Conservation (phyloP, 108 stramenopile species). For the Stephanodiscus minutulus region DNA sequence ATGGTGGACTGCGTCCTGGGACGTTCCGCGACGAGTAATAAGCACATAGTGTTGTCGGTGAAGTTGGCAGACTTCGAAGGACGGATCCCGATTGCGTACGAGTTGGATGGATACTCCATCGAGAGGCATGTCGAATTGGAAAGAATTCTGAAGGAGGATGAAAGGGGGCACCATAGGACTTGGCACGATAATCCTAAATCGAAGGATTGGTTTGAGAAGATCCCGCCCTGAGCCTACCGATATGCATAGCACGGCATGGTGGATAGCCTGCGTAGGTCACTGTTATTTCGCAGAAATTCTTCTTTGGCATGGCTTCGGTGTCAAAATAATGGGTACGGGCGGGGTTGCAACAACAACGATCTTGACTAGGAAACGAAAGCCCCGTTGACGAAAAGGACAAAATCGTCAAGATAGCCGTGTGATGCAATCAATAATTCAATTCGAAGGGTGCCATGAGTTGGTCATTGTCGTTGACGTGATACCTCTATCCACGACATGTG, state of each 20-base stretch:
- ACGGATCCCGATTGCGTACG: constrained; percentile 43
- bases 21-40: constrained; percentile 22
- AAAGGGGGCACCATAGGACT: constrained; percentile 25
- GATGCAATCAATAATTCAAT: too few species aligned
- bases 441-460: too few species aligned
- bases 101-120: constrained; percentile 37
- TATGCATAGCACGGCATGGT: background rate
- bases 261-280: too few species aligned
- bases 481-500: too few species aligned
- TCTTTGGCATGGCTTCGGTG: too few species aligned
- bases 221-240: background rate
- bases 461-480: too few species aligned
- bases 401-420: too few species aligned
- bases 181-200: constrained; percentile 38
- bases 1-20: constrained; percentile 50
- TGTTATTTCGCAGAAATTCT: too few species aligned
- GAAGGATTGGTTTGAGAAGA: constrained; percentile 18
- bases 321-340: too few species aligned
- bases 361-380: too few species aligned
- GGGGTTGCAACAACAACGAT: too few species aligned
- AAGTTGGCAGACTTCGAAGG: constrained; percentile 41
- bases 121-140: constrained; percentile 51
- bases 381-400: too few species aligned
- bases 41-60: constrained; percentile 25
- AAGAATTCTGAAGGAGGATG: constrained; percentile 36